Evolutionary conservation across 768 basidiomycete genomes (phyloP).

Genomic region (Russula griseocarnosa): DNA sequence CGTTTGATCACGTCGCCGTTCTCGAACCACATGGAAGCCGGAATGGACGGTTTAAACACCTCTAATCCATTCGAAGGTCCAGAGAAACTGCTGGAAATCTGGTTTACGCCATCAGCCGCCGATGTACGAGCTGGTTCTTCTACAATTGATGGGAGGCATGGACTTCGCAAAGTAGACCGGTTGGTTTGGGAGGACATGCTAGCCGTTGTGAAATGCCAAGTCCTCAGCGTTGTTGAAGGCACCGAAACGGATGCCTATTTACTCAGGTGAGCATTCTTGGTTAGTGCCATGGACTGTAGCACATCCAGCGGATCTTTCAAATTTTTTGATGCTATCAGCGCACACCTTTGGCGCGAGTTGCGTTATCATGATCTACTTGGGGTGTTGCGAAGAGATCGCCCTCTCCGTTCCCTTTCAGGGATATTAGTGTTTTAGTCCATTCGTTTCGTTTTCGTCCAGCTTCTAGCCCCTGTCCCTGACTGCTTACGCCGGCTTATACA

Average conservation of each 20-base stretch:
- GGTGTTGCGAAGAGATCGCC: neutral
- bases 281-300: conserved; percentile 3
- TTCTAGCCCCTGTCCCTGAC: conserved; percentile 10
- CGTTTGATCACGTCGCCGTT: neutral
- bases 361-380: neutral
- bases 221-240: conserved; percentile 85
- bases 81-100: conserved; percentile 93
- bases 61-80: conserved; percentile 80
- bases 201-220: conserved; percentile 92
- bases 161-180: conserved; percentile 72
- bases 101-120: conserved; percentile 83
- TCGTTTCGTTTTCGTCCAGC: no score
- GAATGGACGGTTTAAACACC: neutral
- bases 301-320: neutral
- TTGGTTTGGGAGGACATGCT: conserved; percentile 95
- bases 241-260: conserved; percentile 93
- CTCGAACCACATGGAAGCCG: conserved; percentile 12
- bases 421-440: conserved; percentile 4
- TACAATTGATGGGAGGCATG: conserved; percentile 47
- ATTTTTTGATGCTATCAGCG: neutral
- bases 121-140: conserved; percentile 47
- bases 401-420: conserved; percentile 17
- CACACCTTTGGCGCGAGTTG: neutral
- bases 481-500: conserved; percentile 37
- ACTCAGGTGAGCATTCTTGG: conserved; percentile 61